Evolutionary conservation across 768 basidiomycete species (phyloP).

Genomic region (Calocybe gangraenosa): DNA sequence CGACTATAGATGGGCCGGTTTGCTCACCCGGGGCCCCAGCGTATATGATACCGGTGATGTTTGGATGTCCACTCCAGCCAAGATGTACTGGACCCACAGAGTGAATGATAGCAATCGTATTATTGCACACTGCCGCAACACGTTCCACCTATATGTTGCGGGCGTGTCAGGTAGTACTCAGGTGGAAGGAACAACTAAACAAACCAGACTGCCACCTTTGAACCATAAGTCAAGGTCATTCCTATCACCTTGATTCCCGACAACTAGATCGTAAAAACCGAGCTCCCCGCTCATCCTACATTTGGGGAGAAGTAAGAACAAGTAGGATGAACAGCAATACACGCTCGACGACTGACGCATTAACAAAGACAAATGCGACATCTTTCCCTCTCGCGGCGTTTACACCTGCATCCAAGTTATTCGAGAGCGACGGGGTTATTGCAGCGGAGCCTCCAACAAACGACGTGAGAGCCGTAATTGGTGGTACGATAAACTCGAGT

Average conservation of each 20-base stretch:
- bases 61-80: slow-evolving; percentile 72
- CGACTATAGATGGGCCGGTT: slow-evolving; percentile 71
- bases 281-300: slow-evolving; percentile 50
- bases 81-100: slow-evolving; percentile 75
- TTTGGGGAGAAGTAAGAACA: not conserved
- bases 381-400: slow-evolving; percentile 45
- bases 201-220: slow-evolving; percentile 44
- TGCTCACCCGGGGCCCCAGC: slow-evolving; percentile 67
- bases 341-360: slow-evolving; percentile 34
- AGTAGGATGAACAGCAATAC: not conserved
- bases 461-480: slow-evolving; percentile 40
- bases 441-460: slow-evolving; percentile 34
- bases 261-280: slow-evolving; percentile 54
- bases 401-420: slow-evolving; percentile 33
- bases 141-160: slow-evolving; percentile 36
- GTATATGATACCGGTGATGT: slow-evolving; percentile 60
- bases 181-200: not conserved
- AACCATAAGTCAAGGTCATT: slow-evolving; percentile 59
- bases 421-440: slow-evolving; percentile 39
- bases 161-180: slow-evolving; percentile 18
- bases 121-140: slow-evolving; percentile 65
- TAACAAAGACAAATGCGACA: slow-evolving; percentile 57
- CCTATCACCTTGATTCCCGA: slow-evolving; percentile 57
- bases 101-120: slow-evolving; percentile 79
- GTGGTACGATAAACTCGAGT: slow-evolving; percentile 40